Evolutionary conservation across 306 rosid species (phyloP).

Genomic region (Glycine latifolia): DNA sequence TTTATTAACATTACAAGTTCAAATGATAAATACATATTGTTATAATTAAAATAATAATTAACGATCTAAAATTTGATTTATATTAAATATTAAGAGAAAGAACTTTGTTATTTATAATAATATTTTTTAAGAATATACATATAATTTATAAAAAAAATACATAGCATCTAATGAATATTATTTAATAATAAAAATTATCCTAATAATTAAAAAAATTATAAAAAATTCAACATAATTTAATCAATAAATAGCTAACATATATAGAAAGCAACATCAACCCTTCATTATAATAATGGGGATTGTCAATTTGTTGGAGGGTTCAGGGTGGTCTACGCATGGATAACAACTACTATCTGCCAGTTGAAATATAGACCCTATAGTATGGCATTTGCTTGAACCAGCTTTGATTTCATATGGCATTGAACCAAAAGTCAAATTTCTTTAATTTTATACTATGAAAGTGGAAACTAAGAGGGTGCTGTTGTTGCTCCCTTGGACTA

Average conservation of each 20-base stretch:
- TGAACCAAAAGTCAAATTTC: constrained; percentile 31
- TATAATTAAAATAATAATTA: too few relatives aligned
- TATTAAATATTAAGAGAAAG: too few relatives aligned
- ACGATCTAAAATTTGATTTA: too few relatives aligned
- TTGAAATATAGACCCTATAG: constrained; percentile 20
- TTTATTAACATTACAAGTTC: too few relatives aligned
- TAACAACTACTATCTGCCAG: constrained; percentile 21
- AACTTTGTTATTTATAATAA: too few relatives aligned
- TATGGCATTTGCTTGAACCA: background rate
- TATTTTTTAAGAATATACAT: too few relatives aligned
- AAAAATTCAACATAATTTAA: too few relatives aligned
- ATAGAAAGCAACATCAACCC: background rate
- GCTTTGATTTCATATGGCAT: constrained; percentile 10
- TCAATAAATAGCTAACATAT: background rate
- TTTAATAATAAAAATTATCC: too few relatives aligned
- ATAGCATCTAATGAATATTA: too few relatives aligned
- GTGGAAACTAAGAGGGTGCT: background rate
- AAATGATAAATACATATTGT: too few relatives aligned
- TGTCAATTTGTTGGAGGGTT: constrained; percentile 17
- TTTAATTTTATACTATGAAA: background rate
- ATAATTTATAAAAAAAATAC: too few relatives aligned
- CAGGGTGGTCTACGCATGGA: background rate
- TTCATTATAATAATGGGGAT: constrained; percentile 23
- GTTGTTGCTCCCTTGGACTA: background rate
- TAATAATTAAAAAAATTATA: too few relatives aligned